Evolutionary conservation across 192 early-diverging fungal species (phyloP), one percentile per base, ranked within the genome.

Genomic region (Spizellomyces sp.): DNA sequence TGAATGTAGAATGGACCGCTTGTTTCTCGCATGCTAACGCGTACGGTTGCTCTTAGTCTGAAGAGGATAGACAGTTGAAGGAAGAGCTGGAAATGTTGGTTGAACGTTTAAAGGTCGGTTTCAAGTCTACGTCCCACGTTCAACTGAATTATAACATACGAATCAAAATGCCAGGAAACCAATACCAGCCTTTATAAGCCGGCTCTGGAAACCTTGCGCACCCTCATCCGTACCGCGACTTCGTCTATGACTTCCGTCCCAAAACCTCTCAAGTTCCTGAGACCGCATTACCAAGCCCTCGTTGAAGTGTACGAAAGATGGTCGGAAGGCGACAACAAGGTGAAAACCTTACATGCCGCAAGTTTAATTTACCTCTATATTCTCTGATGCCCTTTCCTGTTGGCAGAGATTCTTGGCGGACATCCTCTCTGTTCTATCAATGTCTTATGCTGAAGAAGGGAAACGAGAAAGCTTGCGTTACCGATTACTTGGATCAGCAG

Each of bases 221-320:
- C 90, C 9, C 69, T 92, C 21, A 98, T 99, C 78, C 92, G 95
- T 60, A 95, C 96, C 8, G 91, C 94, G 8, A 95, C 96, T 5
- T 92, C 90, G 64, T 99, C 98, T 52, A 99, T 99, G 98, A 98
- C 98, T 7, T 94, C 95, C n/a, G 98, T 98, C 5, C 96, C 98
- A 58, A 99, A 99, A 78, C 96, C 96, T 27, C 87, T 99, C 74
- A 99, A 99, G 81, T 99, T 92, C 70, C 79, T 99, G 62, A 87
- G 96, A 64, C 89, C 89, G 46, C 92, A 95, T 64, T 98, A 96
- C 79, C 73, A 75, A 55, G 83, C 86, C 5, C 71, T 98, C 63
- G 76, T 80, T 48, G 82, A 82, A 12, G 77, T 94, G 27, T 92
- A 91, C 69, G 86, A 89, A 12, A 77, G 74, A 10, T 98, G 96